These are phyloP conservation scores for Sphenostylis stenocarpa DNA, from an alignment of 306 rosid species.

Conservation along the genomic window DNA sequence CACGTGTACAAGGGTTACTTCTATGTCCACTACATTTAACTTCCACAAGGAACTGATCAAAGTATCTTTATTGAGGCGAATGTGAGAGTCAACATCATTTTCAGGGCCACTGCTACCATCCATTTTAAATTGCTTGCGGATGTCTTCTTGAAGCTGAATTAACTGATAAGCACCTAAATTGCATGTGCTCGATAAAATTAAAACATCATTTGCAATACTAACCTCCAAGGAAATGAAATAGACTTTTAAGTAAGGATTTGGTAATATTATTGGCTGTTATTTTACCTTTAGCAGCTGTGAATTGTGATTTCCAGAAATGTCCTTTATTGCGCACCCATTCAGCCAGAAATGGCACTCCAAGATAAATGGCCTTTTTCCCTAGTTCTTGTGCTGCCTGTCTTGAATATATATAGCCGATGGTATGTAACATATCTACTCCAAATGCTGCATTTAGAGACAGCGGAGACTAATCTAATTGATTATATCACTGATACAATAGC, in stretches of 20 bases:
- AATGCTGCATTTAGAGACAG: slow-evolving; percentile 55
- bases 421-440: slow-evolving; percentile 72
- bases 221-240: slow-evolving; percentile 8
- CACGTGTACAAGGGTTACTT: slow-evolving; percentile 83
- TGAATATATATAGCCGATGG: slow-evolving; percentile 77
- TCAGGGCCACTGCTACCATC: slow-evolving; percentile 54
- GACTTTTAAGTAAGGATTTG: not conserved
- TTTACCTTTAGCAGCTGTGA: slow-evolving; percentile 89
- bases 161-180: slow-evolving; percentile 79
- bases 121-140: slow-evolving; percentile 60
- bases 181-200: slow-evolving; percentile 33
- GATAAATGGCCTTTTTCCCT: slow-evolving; percentile 84
- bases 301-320: slow-evolving; percentile 89
- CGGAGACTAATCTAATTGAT: not conserved
- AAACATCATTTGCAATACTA: slow-evolving; percentile 1
- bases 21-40: slow-evolving; percentile 91
- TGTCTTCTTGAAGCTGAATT: slow-evolving; percentile 82
- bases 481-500: not conserved
- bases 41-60: slow-evolving; percentile 85
- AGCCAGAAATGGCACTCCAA: slow-evolving; percentile 88
- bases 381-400: slow-evolving; percentile 97
- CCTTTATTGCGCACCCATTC: slow-evolving; percentile 96
- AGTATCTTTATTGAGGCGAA: slow-evolving; percentile 71
- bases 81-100: slow-evolving; percentile 64
- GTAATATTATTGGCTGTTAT: not conserved